These are phyloP conservation scores for Gnomoniopsis sp. DNA, from an alignment of 2,329 filamentous ascomycete genomes.

Conservation along the genomic window DNA sequence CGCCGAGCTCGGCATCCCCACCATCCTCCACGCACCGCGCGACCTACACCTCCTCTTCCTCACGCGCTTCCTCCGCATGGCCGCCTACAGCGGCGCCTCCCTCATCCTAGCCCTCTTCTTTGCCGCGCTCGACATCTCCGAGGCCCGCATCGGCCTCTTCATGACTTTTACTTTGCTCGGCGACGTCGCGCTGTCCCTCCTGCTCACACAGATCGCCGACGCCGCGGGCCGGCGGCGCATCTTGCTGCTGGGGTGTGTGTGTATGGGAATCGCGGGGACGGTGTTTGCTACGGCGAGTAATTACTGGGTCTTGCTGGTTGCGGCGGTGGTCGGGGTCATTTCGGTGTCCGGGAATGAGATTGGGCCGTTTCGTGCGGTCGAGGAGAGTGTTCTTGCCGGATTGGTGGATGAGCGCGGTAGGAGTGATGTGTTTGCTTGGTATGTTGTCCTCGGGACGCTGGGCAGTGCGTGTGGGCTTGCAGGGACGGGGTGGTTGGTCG, in stretches of 20 bases:
- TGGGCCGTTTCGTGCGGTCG: slow-evolving; percentile 59
- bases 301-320: slow-evolving; percentile 56
- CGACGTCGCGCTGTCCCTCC: slow-evolving; percentile 56
- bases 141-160: slow-evolving; percentile 56
- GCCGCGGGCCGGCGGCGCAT: slow-evolving; percentile 50
- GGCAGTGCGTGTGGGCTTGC: slow-evolving; percentile 60
- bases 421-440: slow-evolving; percentile 61
- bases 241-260: slow-evolving; percentile 48
- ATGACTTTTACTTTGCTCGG: slow-evolving; percentile 63
- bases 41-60: slow-evolving; percentile 57
- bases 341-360: slow-evolving; percentile 62
- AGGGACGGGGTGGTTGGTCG: slow-evolving; percentile 56
- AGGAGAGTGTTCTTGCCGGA: slow-evolving; percentile 59
- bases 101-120: slow-evolving; percentile 58
- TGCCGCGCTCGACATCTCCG: slow-evolving; percentile 44
- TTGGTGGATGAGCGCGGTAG: slow-evolving; percentile 43
- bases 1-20: slow-evolving; percentile 42
- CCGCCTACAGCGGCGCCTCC: slow-evolving; percentile 59
- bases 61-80: slow-evolving; percentile 59
- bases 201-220: slow-evolving; percentile 58
- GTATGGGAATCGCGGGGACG: slow-evolving; percentile 55
- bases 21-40: slow-evolving; percentile 36
- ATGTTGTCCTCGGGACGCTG: slow-evolving; percentile 53
- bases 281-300: slow-evolving; percentile 50
- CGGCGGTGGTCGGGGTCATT: slow-evolving; percentile 59